Conservation (phyloP, 768 basidiomycete species). For the Lyophyllum semitale region DNA sequence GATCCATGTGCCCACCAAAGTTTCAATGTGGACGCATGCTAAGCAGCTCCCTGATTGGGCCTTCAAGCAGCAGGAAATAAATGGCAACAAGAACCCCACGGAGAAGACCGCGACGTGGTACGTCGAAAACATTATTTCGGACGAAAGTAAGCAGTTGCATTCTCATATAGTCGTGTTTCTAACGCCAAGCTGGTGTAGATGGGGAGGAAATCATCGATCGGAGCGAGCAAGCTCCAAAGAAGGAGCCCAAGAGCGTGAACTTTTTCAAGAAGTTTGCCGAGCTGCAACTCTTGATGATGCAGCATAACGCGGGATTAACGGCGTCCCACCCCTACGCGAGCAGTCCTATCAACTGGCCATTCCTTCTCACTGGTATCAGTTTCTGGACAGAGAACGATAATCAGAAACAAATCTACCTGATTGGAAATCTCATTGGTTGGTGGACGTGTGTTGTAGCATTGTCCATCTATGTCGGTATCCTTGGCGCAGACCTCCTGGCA, state of each 20-base stretch:
- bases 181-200: conserved; percentile 33
- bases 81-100: conserved; percentile 89
- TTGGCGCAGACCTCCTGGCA: conserved; percentile 88
- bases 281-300: conserved; percentile 92
- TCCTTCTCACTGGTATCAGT: conserved; percentile 93
- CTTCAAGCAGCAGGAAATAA: conserved; percentile 95
- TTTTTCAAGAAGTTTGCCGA: conserved; percentile 97
- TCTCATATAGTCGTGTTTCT: neutral
- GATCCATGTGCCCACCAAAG: conserved; percentile 85
- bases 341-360: conserved; percentile 97
- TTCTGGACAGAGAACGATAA: conserved; percentile 93
- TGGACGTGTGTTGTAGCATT: conserved; percentile 89
- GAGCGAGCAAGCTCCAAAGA: conserved; percentile 50
- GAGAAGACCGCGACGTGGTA: conserved; percentile 90
- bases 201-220: conserved; percentile 58
- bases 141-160: conserved; percentile 57
- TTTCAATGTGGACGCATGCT: conserved; percentile 91
- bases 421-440: conserved; percentile 94
- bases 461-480: conserved; percentile 86
- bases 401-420: conserved; percentile 93
- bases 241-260: conserved; percentile 77
- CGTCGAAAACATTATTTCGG: conserved; percentile 77
- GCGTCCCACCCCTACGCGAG: conserved; percentile 98
- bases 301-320: conserved; percentile 98
- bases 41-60: conserved; percentile 94